These are phyloP conservation scores for Hygrophoropsis aurantiaca DNA, from an alignment of 768 basidiomycete species.

Conservation along the genomic window DNA sequence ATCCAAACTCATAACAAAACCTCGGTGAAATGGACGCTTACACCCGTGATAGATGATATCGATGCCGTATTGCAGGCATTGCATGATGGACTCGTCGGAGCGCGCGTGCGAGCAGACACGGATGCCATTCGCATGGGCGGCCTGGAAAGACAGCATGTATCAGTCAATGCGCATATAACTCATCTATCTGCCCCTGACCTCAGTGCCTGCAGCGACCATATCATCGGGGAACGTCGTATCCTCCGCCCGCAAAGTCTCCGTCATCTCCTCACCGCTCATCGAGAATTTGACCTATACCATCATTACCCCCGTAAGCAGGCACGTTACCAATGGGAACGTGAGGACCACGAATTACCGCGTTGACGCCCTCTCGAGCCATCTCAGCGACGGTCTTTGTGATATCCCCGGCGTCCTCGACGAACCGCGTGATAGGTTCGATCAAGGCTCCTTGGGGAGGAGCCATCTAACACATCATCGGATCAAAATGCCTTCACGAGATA, in stretches of 20 bases:
- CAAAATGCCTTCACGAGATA: background rate
- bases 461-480: slow-evolving; percentile 10
- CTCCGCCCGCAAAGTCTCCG: slow-evolving; percentile 19
- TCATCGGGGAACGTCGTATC: slow-evolving; percentile 22
- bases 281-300: slow-evolving; percentile 18
- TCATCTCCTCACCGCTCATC: slow-evolving; percentile 27
- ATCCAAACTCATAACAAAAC: background rate
- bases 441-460: slow-evolving; percentile 14
- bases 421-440: slow-evolving; percentile 17
- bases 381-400: slow-evolving; percentile 14
- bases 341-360: too few species aligned
- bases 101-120: slow-evolving; percentile 27
- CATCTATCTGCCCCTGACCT: slow-evolving; percentile 9
- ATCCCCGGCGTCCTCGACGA: slow-evolving; percentile 19
- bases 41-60: slow-evolving; percentile 25
- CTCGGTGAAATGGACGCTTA: too few species aligned
- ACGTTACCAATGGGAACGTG: too few species aligned
- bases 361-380: slow-evolving; percentile 9
- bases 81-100: slow-evolving; percentile 22
- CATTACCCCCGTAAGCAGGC: too few species aligned
- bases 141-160: background rate
- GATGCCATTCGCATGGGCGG: slow-evolving; percentile 20
- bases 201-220: slow-evolving; percentile 18
- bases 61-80: slow-evolving; percentile 23
- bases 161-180: background rate